phyloP scores from a whole-genome alignment of 1,284 basidiomycete genomes.

The Calocybe gambosa region DNA sequence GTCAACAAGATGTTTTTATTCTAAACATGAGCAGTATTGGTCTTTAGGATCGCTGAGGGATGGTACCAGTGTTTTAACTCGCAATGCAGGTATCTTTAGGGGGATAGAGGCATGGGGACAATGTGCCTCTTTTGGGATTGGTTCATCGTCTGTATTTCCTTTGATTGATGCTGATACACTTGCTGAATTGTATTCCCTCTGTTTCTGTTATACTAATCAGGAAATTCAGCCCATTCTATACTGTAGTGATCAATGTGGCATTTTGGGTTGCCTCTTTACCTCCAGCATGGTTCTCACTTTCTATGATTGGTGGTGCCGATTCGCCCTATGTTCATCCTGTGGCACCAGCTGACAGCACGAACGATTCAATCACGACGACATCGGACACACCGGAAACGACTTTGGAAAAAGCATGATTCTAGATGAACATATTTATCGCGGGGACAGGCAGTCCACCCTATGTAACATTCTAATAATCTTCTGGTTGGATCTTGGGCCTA shows the following conservation, averaged over 20 bases:
- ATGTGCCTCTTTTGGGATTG: constrained; percentile 18
- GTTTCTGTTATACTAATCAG: constrained; percentile 3
- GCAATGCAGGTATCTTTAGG: constrained; percentile 15
- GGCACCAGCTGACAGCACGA: background rate
- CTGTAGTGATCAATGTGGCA: constrained; percentile 16
- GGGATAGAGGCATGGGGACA: constrained; percentile 19
- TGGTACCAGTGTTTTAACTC: constrained; percentile 16
- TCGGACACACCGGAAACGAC: background rate
- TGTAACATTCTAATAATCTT: background rate
- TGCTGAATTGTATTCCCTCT: background rate
- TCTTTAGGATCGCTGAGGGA: constrained; percentile 17
- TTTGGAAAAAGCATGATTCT: constrained; percentile 3
- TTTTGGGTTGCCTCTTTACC: constrained; percentile 17
- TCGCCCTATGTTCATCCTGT: constrained; percentile 3
- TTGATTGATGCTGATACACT: background rate
- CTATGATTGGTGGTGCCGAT: constrained; percentile 9
- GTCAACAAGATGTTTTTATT: background rate
- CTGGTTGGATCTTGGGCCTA: background rate
- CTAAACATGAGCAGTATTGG: constrained; percentile 15
- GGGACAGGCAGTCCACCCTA: background rate
- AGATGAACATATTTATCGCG: background rate
- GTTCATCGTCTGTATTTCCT: constrained; percentile 16
- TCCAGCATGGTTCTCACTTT: constrained; percentile 14
- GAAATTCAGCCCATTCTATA: constrained; percentile 16
- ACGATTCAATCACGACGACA: background rate